A percentile compares a stretch with the other conserved stretches of the same genome.
These are phyloP conservation scores for Leccinum rimulosum DNA, from an alignment of 768 basidiomycete genomes.

Conservation along the genomic window DNA sequence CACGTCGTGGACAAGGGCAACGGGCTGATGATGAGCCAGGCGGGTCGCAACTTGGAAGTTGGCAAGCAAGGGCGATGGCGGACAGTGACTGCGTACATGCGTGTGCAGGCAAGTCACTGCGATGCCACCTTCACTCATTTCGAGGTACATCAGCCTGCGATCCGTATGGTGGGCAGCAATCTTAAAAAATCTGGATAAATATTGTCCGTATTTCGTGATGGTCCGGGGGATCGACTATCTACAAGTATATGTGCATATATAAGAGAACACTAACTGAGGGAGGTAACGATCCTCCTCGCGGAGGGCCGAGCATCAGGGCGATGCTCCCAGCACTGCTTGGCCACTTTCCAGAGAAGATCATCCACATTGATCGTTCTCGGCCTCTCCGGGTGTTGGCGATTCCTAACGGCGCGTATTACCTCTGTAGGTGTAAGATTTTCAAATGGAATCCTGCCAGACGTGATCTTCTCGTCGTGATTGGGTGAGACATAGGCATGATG, in stretches of 20 bases:
- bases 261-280: background rate
- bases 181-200: background rate
- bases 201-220: background rate
- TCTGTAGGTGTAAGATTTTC: background rate
- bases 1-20: too few relatives aligned
- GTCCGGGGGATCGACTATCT: background rate
- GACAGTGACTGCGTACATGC: too few relatives aligned
- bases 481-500: background rate
- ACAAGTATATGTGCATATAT: background rate
- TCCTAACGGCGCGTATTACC: background rate
- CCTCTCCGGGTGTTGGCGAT: background rate
- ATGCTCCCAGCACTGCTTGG: constrained; percentile 10
- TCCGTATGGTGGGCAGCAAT: background rate
- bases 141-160: background rate
- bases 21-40: too few relatives aligned
- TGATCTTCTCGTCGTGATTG: constrained; percentile 12
- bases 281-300: constrained; percentile 3
- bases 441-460: constrained; percentile 17
- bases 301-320: constrained; percentile 12
- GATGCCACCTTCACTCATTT: background rate
- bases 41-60: too few relatives aligned
- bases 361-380: constrained; percentile 4
- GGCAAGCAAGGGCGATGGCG: too few relatives aligned
- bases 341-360: constrained; percentile 16
- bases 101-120: too few relatives aligned